phyloP scores from a whole-genome alignment of 2,329 filamentous ascomycete species.

The Fusarium pseudoanthophilum region DNA sequence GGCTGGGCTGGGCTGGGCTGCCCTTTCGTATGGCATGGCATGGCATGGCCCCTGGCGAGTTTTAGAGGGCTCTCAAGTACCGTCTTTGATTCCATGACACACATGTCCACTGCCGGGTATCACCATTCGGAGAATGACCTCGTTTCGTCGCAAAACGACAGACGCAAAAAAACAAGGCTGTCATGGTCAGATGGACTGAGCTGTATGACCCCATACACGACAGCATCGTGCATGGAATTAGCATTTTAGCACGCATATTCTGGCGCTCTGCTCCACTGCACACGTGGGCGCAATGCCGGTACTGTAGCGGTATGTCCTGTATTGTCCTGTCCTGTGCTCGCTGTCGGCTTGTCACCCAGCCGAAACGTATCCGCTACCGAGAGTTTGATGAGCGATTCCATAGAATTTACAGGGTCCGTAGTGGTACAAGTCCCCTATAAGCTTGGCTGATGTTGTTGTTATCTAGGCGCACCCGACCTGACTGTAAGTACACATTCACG shows the following conservation, averaged over 20 bases:
- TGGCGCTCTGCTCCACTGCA: slow-evolving; percentile 36
- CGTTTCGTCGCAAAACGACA: background rate
- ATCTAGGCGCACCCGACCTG: background rate
- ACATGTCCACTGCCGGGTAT: slow-evolving; percentile 23
- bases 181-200: slow-evolving; percentile 6
- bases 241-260: slow-evolving; percentile 10
- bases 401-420: background rate
- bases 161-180: background rate
- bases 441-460: background rate
- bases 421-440: background rate
- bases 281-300: slow-evolving; percentile 44
- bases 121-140: slow-evolving; percentile 4
- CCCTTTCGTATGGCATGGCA: slow-evolving; percentile 32
- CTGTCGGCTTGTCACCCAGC: slow-evolving; percentile 23
- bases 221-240: slow-evolving; percentile 9
- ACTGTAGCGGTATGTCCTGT: slow-evolving; percentile 20
- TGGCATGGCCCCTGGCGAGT: slow-evolving; percentile 20
- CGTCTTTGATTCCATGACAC: slow-evolving; percentile 8
- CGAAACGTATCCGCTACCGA: slow-evolving; percentile 16
- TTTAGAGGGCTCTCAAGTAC: slow-evolving; percentile 32
- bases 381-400: slow-evolving; percentile 22
- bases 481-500: background rate
- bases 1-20: background rate
- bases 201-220: slow-evolving; percentile 19
- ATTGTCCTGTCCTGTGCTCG: slow-evolving; percentile 13